These are phyloP conservation scores for Kazachstania psychrophila DNA, from an alignment of 805 yeast genomes.

Conservation along the genomic window DNA sequence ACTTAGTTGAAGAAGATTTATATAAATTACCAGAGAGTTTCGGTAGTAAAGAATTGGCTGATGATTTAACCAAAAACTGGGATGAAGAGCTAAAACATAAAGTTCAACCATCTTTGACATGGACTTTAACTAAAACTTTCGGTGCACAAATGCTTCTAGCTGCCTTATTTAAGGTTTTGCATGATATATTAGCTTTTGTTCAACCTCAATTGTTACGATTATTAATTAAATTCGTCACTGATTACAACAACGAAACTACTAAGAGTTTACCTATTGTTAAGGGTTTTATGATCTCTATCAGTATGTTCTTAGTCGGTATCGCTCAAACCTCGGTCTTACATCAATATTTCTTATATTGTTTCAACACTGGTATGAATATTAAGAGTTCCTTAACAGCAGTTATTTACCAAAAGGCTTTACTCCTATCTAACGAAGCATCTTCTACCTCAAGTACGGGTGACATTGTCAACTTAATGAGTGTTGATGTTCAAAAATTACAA, in stretches of 20 bases:
- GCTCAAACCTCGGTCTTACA: slow-evolving; percentile 69
- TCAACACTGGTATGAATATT: slow-evolving; percentile 68
- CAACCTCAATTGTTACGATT: slow-evolving; percentile 76
- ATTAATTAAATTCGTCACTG: slow-evolving; percentile 52
- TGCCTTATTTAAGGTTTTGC: slow-evolving; percentile 59
- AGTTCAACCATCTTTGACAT: slow-evolving; percentile 39
- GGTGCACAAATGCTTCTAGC: slow-evolving; percentile 65
- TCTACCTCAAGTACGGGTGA: slow-evolving; percentile 78
- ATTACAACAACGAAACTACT: slow-evolving; percentile 24
- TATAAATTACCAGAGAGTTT: slow-evolving; percentile 69
- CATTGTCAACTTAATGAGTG: slow-evolving; percentile 89
- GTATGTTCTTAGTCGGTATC: slow-evolving; percentile 70
- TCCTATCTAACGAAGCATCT: slow-evolving; percentile 61
- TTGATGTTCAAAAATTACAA: slow-evolving; percentile 82
- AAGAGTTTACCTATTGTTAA: slow-evolving; percentile 53
- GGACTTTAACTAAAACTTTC: slow-evolving; percentile 61
- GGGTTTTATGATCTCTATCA: slow-evolving; percentile 66
- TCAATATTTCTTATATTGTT: slow-evolving; percentile 67
- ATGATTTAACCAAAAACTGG: slow-evolving; percentile 53
- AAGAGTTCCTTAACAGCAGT: slow-evolving; percentile 60
- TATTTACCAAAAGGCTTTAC: slow-evolving; percentile 59
- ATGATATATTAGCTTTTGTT: slow-evolving; percentile 73
- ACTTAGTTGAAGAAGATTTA: slow-evolving; percentile 50
- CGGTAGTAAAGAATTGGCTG: slow-evolving; percentile 44
- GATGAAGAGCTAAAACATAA: slow-evolving; percentile 40